These are phyloP conservation scores for Xylaria sp. DNA, from an alignment of 2,329 filamentous ascomycete species.

Conservation along the genomic window DNA sequence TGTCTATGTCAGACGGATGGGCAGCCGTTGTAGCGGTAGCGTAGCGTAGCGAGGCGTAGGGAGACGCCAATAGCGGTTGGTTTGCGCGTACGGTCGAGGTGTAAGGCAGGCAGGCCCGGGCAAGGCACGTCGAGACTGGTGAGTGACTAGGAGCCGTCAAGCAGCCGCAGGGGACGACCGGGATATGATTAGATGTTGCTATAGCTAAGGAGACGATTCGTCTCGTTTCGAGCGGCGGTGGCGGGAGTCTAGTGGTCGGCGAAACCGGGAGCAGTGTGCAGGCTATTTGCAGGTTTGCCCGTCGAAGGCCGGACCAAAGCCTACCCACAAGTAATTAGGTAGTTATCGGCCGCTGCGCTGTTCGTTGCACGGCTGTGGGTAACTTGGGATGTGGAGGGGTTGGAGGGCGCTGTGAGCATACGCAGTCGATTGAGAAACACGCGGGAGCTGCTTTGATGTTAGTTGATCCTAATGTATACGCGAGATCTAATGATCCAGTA, in stretches of 20 bases:
- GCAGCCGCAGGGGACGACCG: neutral
- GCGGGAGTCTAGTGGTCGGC: neutral
- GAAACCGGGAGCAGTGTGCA: too few relatives aligned
- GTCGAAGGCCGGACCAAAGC: slow-evolving; percentile 9
- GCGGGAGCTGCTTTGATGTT: neutral
- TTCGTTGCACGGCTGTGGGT: slow-evolving; percentile 8
- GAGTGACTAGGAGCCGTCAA: neutral
- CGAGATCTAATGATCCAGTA: slow-evolving; percentile 17
- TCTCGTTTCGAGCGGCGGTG: neutral
- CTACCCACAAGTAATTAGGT: neutral
- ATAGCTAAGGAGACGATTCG: neutral
- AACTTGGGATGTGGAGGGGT: neutral
- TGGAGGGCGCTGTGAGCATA: neutral
- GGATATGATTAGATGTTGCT: neutral
- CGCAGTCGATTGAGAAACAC: neutral
- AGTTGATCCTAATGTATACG: slow-evolving; percentile 12
- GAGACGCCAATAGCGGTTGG: slow-evolving; percentile 15
- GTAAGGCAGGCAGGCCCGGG: neutral
- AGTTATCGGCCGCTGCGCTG: slow-evolving; percentile 7
- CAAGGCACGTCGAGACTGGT: neutral
- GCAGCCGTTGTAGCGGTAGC: slow-evolving; percentile 5
- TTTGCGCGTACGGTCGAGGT: slow-evolving; percentile 5
- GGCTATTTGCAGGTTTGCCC: neutral
- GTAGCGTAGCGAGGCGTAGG: neutral
- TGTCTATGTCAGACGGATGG: neutral